Conservation (phyloP, 1,139 yeast species). For the Sugiyamaella paludigena region DNA sequence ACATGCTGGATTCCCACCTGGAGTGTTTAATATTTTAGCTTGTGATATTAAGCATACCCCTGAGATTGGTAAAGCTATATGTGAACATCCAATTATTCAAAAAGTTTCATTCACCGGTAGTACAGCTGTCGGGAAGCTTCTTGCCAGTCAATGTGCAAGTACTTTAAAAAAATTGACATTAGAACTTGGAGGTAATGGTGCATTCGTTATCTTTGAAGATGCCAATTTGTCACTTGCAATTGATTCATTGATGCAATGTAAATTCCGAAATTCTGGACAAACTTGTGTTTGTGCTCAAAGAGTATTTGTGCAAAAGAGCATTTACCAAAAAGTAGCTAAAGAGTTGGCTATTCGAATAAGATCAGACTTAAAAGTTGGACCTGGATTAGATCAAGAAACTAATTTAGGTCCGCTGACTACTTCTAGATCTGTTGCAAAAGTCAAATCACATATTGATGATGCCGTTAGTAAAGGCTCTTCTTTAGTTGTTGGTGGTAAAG, state of each 20-base stretch:
- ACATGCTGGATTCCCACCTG: conserved; percentile 80
- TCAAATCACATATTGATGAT: conserved; percentile 59
- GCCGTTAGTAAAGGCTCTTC: conserved; percentile 76
- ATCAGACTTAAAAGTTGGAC: conserved; percentile 62
- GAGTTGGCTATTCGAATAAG: conserved; percentile 52
- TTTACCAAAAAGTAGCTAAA: conserved; percentile 55
- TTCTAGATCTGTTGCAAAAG: conserved; percentile 61
- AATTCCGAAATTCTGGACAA: conserved; percentile 71
- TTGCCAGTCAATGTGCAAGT: conserved; percentile 70
- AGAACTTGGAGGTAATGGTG: conserved; percentile 93
- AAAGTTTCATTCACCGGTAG: conserved; percentile 93
- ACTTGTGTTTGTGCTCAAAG: conserved; percentile 81
- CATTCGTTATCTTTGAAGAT: conserved; percentile 81
- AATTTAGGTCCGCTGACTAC: conserved; percentile 86
- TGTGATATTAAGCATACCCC: conserved; percentile 46
- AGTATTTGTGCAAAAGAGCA: conserved; percentile 57
- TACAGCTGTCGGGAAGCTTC: conserved; percentile 71
- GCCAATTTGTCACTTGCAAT: conserved; percentile 75
- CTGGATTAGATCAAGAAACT: conserved; percentile 59
- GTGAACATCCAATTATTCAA: conserved; percentile 62
- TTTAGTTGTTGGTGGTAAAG: conserved; percentile 72
- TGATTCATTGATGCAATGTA: conserved; percentile 61
- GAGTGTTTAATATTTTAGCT: conserved; percentile 70
- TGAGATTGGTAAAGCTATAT: conserved; percentile 61
- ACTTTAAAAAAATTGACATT: conserved; percentile 78